Evolutionary conservation across 1,139 yeast species (phyloP).

Genomic region (Protomyces arabidopsidicola): DNA sequence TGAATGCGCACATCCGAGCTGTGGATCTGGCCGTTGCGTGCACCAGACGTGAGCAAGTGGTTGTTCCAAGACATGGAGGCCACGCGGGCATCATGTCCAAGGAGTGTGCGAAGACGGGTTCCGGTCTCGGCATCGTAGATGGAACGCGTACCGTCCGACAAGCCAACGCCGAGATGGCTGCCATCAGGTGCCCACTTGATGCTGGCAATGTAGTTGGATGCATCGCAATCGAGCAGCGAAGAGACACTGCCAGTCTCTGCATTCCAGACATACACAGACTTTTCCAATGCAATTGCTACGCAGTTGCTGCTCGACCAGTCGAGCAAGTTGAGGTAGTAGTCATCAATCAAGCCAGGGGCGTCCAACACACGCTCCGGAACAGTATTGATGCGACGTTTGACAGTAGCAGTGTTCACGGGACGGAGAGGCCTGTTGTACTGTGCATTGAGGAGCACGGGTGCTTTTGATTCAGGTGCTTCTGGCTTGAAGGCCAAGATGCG

Average conservation of each 20-base stretch:
- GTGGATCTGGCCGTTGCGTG: slow-evolving; percentile 75
- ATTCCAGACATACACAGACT: slow-evolving; percentile 86
- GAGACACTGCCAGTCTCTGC: slow-evolving; percentile 80
- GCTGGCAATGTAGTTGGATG: slow-evolving; percentile 54
- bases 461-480: slow-evolving; percentile 68
- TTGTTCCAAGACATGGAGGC: slow-evolving; percentile 84
- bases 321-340: slow-evolving; percentile 78
- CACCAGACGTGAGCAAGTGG: slow-evolving; percentile 76
- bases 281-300: slow-evolving; percentile 84
- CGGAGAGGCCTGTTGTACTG: slow-evolving; percentile 41
- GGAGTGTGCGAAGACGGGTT: slow-evolving; percentile 70
- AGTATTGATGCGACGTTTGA: slow-evolving; percentile 67
- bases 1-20: slow-evolving; percentile 92
- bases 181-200: slow-evolving; percentile 92
- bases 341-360: slow-evolving; percentile 93
- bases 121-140: slow-evolving; percentile 90
- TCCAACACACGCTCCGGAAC: slow-evolving; percentile 92
- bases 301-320: slow-evolving; percentile 84
- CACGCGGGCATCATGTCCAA: slow-evolving; percentile 65
- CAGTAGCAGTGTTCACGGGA: slow-evolving; percentile 40
- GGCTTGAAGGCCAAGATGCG: slow-evolving; percentile 85
- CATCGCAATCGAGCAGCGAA: slow-evolving; percentile 55
- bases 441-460: slow-evolving; percentile 51
- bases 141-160: slow-evolving; percentile 77
- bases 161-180: slow-evolving; percentile 77